Evolutionary conservation across 2,329 filamentous ascomycete species (phyloP).

Genomic region (Neonectria sp.): DNA sequence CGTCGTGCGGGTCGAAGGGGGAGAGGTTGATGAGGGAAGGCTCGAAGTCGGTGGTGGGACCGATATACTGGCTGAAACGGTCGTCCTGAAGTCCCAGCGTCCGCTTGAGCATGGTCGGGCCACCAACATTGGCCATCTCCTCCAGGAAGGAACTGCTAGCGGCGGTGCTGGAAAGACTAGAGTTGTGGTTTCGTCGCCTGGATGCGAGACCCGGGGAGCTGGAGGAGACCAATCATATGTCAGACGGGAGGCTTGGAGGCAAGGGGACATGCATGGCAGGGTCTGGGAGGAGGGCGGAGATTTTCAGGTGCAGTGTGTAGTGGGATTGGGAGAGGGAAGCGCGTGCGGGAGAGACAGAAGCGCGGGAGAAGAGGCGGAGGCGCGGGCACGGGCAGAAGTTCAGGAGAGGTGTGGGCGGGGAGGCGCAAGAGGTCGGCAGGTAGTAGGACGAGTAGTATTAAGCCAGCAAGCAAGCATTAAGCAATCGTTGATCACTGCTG

Average conservation of each 20-base stretch:
- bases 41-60: conserved; percentile 87
- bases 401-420: conserved; percentile 26
- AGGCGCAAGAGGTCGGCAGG: conserved; percentile 18
- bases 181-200: conserved; percentile 67
- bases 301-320: conserved; percentile 31
- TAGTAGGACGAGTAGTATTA: neutral
- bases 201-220: conserved; percentile 71
- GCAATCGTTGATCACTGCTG: conserved; percentile 9
- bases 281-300: conserved; percentile 40
- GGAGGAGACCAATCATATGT: conserved; percentile 63
- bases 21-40: conserved; percentile 87
- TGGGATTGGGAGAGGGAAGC: conserved; percentile 31
- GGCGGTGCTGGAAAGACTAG: conserved; percentile 73
- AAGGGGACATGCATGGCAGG: conserved; percentile 35
- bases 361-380: conserved; percentile 41
- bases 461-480: conserved; percentile 20
- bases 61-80: conserved; percentile 87
- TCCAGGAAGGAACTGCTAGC: conserved; percentile 76
- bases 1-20: conserved; percentile 84
- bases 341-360: conserved; percentile 26
- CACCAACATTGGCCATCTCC: conserved; percentile 80
- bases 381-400: conserved; percentile 35
- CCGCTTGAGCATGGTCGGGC: conserved; percentile 75
- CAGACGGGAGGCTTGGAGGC: conserved; percentile 53
- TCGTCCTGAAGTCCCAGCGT: conserved; percentile 83